Evolutionary conservation across 345 rosid genomes (phyloP), one percentile per base, ranked within the genome.

Genomic region (Clarkia xantiana): DNA sequence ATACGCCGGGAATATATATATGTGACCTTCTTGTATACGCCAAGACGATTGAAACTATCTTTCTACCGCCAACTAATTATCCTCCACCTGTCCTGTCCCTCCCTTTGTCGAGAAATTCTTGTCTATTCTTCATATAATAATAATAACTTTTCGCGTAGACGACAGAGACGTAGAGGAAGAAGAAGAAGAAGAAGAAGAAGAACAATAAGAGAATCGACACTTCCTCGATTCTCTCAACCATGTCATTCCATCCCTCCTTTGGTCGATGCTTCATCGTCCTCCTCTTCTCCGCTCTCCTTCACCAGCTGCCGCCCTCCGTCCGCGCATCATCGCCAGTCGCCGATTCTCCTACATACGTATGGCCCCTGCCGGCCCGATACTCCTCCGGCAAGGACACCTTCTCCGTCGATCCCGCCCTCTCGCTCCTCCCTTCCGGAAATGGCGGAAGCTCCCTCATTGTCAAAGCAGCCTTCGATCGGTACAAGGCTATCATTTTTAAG

Each of bases 351-450:
- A 61, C 86, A 1, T 82, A 70, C 61, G 34, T 82, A 56, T 84
- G 90, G 98, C 96, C 96, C 8, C 67, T 86, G 10, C 96, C 96
- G n/a, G 69, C 75, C 15, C 68, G 76, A 15, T 80, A 74, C 62
- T 65, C 73, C 14, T 71, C 66, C 56, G 89, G 98, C 45, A 41
- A 58, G 49, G 62, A 47, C 23, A 74, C 89, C 5, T 70, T 91
- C 70, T 71, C 94, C 42, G 69, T 86, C 42, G 86, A 79, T 65
- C 94, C 98, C 0, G 22, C 48, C 6, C 56, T 84, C n/a, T 55
- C 69, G 14, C 72, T 86, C 42, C 57, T 58, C 54, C 61, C 60
- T 25, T 67, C 59, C 36, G 94, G 94, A 11, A 11, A 52, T 22
- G 91, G 89, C 1, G 79, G 83, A 0, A 50, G 45, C 29, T 91